Evolutionary conservation across 768 basidiomycete species (phyloP).

Genomic region (Leccinum disarticulatum): DNA sequence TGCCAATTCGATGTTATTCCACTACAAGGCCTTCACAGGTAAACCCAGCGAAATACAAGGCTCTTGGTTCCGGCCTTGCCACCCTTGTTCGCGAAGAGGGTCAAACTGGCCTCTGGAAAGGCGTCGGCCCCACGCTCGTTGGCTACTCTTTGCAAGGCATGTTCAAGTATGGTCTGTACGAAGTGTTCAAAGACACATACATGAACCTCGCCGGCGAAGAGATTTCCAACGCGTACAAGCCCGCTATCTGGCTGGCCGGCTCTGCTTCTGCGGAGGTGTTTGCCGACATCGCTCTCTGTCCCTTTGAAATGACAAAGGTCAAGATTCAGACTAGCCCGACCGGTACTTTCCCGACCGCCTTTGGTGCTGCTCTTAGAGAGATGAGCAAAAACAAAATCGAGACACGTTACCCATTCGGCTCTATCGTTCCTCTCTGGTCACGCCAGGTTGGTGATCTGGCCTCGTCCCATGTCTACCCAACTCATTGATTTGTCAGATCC

Average conservation of each 20-base stretch:
- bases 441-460: slow-evolving; percentile 58
- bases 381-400: slow-evolving; percentile 67
- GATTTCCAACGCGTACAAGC: slow-evolving; percentile 74
- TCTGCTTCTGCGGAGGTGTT: slow-evolving; percentile 95
- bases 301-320: slow-evolving; percentile 91
- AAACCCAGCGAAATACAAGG: slow-evolving; percentile 71
- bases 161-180: slow-evolving; percentile 99
- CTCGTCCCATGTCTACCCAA: neutral
- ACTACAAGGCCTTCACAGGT: slow-evolving; percentile 45
- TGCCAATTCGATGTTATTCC: too few relatives aligned
- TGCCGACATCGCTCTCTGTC: slow-evolving; percentile 94
- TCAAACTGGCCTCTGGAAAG: slow-evolving; percentile 86
- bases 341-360: slow-evolving; percentile 76
- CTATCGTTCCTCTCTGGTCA: slow-evolving; percentile 82
- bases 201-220: slow-evolving; percentile 89
- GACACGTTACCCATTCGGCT: slow-evolving; percentile 83
- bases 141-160: slow-evolving; percentile 95
- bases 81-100: slow-evolving; percentile 79
- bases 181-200: slow-evolving; percentile 92
- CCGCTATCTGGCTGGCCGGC: slow-evolving; percentile 88
- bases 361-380: slow-evolving; percentile 66
- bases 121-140: slow-evolving; percentile 87
- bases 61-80: slow-evolving; percentile 58
- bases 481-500: slow-evolving; percentile 54
- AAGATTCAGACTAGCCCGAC: slow-evolving; percentile 78